phyloP scores from a whole-genome alignment of 2,329 filamentous ascomycete genomes.

The Colletotrichum orchidophilum region DNA sequence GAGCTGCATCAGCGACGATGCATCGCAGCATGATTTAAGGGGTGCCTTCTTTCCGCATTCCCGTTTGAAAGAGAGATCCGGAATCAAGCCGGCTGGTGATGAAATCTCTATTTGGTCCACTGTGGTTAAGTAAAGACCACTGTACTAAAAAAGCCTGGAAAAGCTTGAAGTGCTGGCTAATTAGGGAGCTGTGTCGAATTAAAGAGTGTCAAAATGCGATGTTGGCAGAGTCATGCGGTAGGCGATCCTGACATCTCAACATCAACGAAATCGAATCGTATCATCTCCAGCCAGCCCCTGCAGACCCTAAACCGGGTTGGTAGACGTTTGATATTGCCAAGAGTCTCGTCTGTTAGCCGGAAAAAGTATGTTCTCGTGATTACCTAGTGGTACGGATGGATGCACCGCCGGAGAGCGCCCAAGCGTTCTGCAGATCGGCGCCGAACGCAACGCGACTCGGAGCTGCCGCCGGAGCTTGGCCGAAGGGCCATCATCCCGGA shows the following conservation, averaged over 20 bases:
- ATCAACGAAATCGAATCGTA: neutral
- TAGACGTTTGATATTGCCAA: neutral
- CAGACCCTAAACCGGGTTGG: neutral
- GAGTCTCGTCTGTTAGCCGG: neutral
- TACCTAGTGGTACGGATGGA: neutral
- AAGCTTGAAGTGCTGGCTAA: neutral
- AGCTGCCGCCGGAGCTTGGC: neutral
- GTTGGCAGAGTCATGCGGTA: neutral
- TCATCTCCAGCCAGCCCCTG: neutral
- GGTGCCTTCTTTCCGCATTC: neutral
- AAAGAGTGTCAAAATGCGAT: neutral
- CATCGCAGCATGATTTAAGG: neutral
- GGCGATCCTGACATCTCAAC: neutral
- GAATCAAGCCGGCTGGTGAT: neutral
- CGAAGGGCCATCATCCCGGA: neutral
- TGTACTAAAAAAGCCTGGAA: too few species aligned
- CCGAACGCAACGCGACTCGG: neutral
- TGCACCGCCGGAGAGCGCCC: neutral
- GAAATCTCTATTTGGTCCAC: neutral
- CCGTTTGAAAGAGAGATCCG: neutral
- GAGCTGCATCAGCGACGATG: neutral
- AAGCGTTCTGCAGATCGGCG: neutral
- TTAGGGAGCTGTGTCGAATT: neutral
- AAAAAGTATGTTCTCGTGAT: neutral
- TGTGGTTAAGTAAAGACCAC: neutral